Percentiles rank a stretch among this genome's conserved stretches.
Evolutionary conservation across 2,329 filamentous ascomycete genomes (phyloP).

Genomic region (Talaromyces piceae): DNA sequence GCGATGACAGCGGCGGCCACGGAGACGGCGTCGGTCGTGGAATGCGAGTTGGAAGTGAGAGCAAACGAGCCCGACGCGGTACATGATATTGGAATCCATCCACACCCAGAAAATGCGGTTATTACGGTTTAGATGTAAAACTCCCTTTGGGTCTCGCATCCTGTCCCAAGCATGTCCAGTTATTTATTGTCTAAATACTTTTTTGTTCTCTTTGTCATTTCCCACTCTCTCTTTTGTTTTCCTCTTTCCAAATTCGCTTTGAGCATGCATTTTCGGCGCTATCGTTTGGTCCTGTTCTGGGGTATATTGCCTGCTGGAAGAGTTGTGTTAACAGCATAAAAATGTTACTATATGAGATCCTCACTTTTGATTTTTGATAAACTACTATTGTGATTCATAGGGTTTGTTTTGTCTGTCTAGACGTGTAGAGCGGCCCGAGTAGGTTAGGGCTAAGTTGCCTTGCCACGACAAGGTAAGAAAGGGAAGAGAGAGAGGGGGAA

Average conservation of each 20-base stretch:
- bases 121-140: background rate
- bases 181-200: background rate
- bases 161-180: background rate
- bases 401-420: no score
- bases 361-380: background rate
- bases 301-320: background rate
- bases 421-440: no score
- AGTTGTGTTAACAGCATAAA: background rate
- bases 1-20: constrained; percentile 25
- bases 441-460: no score
- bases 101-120: background rate
- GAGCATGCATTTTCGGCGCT: background rate
- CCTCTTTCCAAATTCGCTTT: background rate
- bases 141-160: background rate
- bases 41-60: constrained; percentile 33
- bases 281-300: background rate
- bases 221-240: background rate
- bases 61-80: constrained; percentile 35
- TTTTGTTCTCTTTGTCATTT: background rate
- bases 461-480: no score
- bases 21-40: constrained; percentile 26
- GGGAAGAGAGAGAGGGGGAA: no score
- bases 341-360: background rate
- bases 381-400: no score
- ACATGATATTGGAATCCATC: constrained; percentile 18